These are phyloP conservation scores for Neurospora hispaniola DNA, from an alignment of 495 filamentous ascomycete species.

Conservation along the genomic window DNA sequence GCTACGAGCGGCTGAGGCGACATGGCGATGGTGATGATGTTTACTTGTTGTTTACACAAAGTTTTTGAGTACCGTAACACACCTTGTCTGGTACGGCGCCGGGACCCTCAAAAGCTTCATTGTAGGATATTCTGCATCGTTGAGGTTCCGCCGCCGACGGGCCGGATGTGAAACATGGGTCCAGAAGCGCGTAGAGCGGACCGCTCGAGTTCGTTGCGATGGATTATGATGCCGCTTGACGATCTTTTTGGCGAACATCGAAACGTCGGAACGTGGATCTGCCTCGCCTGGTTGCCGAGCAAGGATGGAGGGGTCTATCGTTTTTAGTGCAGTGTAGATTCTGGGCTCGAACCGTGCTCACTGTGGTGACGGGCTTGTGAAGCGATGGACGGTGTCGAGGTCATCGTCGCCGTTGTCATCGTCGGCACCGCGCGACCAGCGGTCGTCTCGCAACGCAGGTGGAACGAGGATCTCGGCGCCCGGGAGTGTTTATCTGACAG, in stretches of 20 bases:
- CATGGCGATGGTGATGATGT: background rate
- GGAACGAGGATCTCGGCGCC: background rate
- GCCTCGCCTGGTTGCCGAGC: background rate
- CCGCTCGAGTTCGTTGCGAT: background rate
- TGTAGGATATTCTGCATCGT: background rate
- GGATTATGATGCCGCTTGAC: background rate
- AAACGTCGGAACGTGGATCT: background rate
- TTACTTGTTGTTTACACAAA: background rate
- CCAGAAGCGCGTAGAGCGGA: background rate
- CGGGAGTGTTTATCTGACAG: background rate
- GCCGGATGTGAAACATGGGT: background rate
- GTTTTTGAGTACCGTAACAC: background rate
- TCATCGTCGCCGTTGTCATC: background rate
- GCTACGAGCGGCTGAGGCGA: background rate
- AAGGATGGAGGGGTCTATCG: background rate
- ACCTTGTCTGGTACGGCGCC: background rate
- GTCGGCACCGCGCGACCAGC: background rate
- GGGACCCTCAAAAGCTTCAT: background rate
- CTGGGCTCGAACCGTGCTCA: background rate
- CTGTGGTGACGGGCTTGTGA: background rate
- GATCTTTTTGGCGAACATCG: background rate
- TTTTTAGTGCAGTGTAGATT: background rate
- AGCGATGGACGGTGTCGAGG: background rate
- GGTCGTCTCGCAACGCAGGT: background rate
- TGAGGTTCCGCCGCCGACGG: background rate